These are phyloP conservation scores for Fusarium devonianum DNA, from an alignment of 2,329 filamentous ascomycete genomes.

Conservation along the genomic window DNA sequence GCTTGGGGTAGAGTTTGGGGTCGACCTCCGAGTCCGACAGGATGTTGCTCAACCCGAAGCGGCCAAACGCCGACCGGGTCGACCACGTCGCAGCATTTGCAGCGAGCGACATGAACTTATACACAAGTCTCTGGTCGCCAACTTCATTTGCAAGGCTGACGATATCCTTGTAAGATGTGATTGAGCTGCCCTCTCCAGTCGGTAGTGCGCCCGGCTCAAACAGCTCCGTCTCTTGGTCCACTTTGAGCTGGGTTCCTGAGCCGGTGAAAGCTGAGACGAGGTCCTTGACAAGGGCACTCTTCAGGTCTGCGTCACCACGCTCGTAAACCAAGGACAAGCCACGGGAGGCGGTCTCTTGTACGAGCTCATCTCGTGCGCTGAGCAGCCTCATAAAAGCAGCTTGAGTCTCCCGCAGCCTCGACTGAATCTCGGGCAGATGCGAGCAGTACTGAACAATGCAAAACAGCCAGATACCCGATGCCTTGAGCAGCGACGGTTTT, in stretches of 20 bases:
- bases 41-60: constrained; percentile 91
- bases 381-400: constrained; percentile 87
- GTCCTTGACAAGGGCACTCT: constrained; percentile 84
- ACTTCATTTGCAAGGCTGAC: constrained; percentile 95
- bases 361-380: constrained; percentile 87
- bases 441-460: constrained; percentile 91
- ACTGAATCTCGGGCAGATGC: constrained; percentile 76
- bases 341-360: constrained; percentile 93
- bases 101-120: constrained; percentile 97
- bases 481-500: constrained; percentile 89
- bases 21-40: constrained; percentile 88
- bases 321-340: constrained; percentile 94
- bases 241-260: constrained; percentile 75
- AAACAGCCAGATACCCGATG: constrained; percentile 93
- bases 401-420: constrained; percentile 79
- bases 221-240: constrained; percentile 88
- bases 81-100: constrained; percentile 97
- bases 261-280: constrained; percentile 90
- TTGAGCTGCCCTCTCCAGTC: constrained; percentile 85
- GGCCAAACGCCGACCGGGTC: constrained; percentile 92
- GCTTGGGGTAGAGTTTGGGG: constrained; percentile 92
- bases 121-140: constrained; percentile 93
- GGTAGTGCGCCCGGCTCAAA: constrained; percentile 91
- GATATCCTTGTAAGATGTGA: constrained; percentile 98
- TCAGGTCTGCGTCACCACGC: constrained; percentile 81